Percentiles rank a stretch among this genome's conserved stretches.
Evolutionary conservation across 371 early-diverging fungal species (phyloP).

Genomic region (Mortierella sp.): DNA sequence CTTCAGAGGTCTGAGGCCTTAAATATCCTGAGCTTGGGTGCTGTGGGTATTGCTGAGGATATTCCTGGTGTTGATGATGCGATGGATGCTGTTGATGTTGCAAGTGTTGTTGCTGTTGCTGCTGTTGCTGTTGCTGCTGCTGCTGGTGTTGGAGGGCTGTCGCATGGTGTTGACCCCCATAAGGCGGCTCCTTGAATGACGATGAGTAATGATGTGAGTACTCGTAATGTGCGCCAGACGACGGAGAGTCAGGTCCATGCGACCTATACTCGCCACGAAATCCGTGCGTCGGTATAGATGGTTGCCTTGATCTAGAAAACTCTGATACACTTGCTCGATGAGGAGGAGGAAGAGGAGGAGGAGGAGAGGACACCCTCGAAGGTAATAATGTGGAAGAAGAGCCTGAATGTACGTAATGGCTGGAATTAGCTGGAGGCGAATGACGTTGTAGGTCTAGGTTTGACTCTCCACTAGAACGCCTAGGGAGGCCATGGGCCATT

Average conservation of each 20-base stretch:
- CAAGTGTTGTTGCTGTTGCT: constrained; percentile 20
- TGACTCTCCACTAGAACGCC: constrained; percentile 32
- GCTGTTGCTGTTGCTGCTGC: constrained; percentile 27
- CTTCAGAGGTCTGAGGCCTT: constrained; percentile 20
- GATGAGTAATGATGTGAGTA: constrained; percentile 23
- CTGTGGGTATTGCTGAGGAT: constrained; percentile 28
- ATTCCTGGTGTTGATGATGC: constrained; percentile 23
- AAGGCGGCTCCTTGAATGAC: constrained; percentile 21
- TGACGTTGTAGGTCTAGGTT: constrained; percentile 28
- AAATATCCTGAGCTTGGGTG: constrained; percentile 19
- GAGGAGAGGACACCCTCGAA: constrained; percentile 32
- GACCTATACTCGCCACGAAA: constrained; percentile 44
- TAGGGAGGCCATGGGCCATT: constrained; percentile 10
- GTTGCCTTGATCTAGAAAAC: constrained; percentile 34
- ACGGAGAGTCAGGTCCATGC: constrained; percentile 21
- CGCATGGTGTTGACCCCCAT: constrained; percentile 11
- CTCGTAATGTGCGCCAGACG: constrained; percentile 13
- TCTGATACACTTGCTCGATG: constrained; percentile 17
- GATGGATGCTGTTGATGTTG: constrained; percentile 24
- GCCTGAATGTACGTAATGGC: constrained; percentile 18
- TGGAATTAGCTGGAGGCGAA: constrained; percentile 27
- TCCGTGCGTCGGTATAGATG: constrained; percentile 22
- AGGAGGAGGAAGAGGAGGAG: constrained; percentile 13
- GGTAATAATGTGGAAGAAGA: not conserved
- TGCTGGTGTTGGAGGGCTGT: not conserved